Evolutionary conservation across 176 grass and related monocot species (phyloP).

Genomic region (Raddia distichophylla): DNA sequence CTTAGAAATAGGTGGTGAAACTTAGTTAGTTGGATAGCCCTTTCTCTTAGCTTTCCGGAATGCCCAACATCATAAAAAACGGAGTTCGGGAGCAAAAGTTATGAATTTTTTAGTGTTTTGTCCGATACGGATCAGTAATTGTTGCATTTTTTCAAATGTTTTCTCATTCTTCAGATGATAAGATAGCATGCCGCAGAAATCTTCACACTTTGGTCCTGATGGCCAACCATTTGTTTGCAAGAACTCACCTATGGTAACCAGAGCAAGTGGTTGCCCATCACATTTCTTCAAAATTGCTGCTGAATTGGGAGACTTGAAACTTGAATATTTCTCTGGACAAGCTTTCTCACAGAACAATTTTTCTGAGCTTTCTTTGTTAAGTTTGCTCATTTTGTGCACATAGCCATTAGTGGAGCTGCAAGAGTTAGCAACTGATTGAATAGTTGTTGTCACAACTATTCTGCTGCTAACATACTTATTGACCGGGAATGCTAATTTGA

Average conservation of each 20-base stretch:
- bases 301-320: neutral
- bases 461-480: neutral
- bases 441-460: neutral
- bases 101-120: too few species aligned
- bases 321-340: neutral
- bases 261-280: neutral
- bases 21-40: too few species aligned
- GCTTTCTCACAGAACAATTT: neutral
- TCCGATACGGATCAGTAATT: neutral
- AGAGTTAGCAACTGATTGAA: neutral
- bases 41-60: too few species aligned
- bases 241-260: neutral
- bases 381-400: constrained; percentile 6
- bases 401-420: neutral
- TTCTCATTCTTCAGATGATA: neutral
- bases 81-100: too few species aligned
- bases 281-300: constrained; percentile 11
- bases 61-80: too few species aligned
- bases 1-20: too few species aligned
- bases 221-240: constrained; percentile 8
- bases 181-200: neutral
- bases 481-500: neutral
- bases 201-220: neutral
- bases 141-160: neutral
- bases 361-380: neutral